Evolutionary conservation across 441 rosid genomes (phyloP).

Genomic region (Geranium incanum): DNA sequence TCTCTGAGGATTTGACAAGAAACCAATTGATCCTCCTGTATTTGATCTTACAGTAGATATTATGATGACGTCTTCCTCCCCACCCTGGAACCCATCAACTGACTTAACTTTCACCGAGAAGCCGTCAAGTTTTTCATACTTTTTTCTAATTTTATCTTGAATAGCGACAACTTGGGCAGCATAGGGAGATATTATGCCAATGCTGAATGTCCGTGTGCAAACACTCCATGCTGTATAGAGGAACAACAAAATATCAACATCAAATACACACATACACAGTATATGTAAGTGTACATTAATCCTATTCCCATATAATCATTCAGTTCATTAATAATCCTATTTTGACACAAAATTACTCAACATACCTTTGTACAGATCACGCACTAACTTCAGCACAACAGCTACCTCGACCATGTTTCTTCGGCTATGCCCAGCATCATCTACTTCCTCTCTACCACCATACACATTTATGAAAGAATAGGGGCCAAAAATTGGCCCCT

Average conservation of each 20-base stretch:
- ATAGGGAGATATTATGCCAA: conserved; percentile 46
- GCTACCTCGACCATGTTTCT: conserved; percentile 43
- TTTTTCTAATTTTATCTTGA: conserved; percentile 27
- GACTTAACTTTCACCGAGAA: conserved; percentile 32
- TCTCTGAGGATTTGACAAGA: conserved; percentile 29
- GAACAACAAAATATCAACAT: neutral
- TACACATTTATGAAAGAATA: conserved; percentile 39
- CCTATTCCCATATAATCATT: neutral
- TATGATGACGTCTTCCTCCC: conserved; percentile 43
- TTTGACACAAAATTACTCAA: neutral
- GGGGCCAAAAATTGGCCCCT: conserved; percentile 37
- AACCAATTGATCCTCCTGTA: conserved; percentile 24
- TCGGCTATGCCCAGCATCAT: conserved; percentile 23
- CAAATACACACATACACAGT: neutral
- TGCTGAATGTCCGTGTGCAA: conserved; percentile 18
- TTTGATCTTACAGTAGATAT: conserved; percentile 46
- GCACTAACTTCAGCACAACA: conserved; percentile 28
- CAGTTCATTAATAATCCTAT: neutral
- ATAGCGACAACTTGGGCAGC: conserved; percentile 37
- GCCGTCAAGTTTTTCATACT: conserved; percentile 19
- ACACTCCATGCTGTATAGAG: conserved; percentile 26
- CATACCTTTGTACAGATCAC: conserved; percentile 29
- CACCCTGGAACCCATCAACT: conserved; percentile 51
- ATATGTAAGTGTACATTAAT: neutral
- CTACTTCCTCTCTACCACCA: conserved; percentile 36